Evolutionary conservation across 2,329 filamentous ascomycete genomes (phyloP).

Genomic region (Nemania sp.): DNA sequence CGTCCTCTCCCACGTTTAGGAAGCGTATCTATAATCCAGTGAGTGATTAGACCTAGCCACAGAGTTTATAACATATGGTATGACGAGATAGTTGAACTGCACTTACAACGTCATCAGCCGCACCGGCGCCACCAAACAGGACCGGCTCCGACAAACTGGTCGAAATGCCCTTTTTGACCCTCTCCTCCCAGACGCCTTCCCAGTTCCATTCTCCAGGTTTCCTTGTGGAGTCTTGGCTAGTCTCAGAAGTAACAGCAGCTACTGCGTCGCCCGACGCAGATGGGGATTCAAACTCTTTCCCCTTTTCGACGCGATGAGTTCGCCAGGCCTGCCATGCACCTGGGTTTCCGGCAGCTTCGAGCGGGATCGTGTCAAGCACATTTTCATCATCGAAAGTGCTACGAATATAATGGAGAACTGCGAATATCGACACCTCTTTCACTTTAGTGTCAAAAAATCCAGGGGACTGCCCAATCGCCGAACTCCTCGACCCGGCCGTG

Average conservation of each 20-base stretch:
- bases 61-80: conserved; percentile 20
- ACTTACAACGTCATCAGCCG: conserved; percentile 78
- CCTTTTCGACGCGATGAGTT: conserved; percentile 69
- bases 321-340: conserved; percentile 96
- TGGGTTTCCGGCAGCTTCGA: conserved; percentile 87
- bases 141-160: conserved; percentile 82
- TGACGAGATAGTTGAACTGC: neutral
- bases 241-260: conserved; percentile 41
- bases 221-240: conserved; percentile 52
- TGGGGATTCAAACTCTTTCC: conserved; percentile 53
- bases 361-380: conserved; percentile 81
- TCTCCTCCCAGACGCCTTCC: conserved; percentile 95
- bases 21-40: conserved; percentile 69
- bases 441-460: conserved; percentile 58
- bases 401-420: conserved; percentile 83
- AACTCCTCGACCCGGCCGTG: conserved; percentile 45
- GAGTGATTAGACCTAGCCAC: conserved; percentile 15
- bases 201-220: conserved; percentile 93
- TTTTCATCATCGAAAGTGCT: conserved; percentile 82
- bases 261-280: conserved; percentile 21
- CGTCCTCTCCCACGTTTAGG: conserved; percentile 70
- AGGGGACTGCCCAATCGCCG: conserved; percentile 48
- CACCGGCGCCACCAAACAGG: conserved; percentile 75
- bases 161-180: conserved; percentile 83
- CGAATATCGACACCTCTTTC: conserved; percentile 67